Conservation (phyloP, 2,329 filamentous ascomycete species). For the Nigrospora osmanthi region DNA sequence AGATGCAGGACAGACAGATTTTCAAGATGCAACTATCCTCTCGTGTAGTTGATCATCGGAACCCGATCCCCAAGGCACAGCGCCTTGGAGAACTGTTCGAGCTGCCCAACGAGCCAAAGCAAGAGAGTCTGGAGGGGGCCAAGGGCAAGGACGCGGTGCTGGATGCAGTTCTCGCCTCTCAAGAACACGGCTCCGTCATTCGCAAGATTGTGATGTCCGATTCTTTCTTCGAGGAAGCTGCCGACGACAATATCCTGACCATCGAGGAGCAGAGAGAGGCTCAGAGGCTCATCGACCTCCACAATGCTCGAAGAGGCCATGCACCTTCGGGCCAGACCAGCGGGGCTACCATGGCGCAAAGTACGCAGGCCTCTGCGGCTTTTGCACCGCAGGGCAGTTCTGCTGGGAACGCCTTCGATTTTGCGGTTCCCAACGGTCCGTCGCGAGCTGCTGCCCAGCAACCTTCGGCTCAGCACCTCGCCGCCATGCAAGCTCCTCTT, state of each 20-base stretch:
- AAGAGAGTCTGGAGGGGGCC: conserved; percentile 43
- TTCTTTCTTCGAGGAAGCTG: conserved; percentile 64
- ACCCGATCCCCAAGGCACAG: conserved; percentile 58
- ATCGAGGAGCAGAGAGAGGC: conserved; percentile 53
- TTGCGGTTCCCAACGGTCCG: background rate
- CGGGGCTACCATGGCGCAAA: background rate
- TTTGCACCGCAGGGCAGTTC: background rate
- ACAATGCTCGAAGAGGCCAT: conserved; percentile 5
- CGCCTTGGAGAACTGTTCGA: conserved; percentile 52
- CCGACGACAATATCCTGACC: conserved; percentile 45
- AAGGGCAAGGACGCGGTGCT: conserved; percentile 58
- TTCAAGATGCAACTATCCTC: conserved; percentile 78
- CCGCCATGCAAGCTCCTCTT: background rate
- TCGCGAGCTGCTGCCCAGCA: background rate
- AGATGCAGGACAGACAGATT: conserved; percentile 63
- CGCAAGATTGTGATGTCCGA: conserved; percentile 58
- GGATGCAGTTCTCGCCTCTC: conserved; percentile 34
- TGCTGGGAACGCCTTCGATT: no score
- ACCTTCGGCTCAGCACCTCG: background rate
- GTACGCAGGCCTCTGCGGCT: background rate
- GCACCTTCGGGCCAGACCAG: background rate
- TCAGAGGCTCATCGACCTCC: conserved; percentile 24
- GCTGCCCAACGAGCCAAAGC: conserved; percentile 41
- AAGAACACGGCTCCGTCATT: conserved; percentile 30
- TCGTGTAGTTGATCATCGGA: conserved; percentile 78